Evolutionary conservation across 176 grass and related monocot species (phyloP).

Genomic region (Tuctoria greenei): DNA sequence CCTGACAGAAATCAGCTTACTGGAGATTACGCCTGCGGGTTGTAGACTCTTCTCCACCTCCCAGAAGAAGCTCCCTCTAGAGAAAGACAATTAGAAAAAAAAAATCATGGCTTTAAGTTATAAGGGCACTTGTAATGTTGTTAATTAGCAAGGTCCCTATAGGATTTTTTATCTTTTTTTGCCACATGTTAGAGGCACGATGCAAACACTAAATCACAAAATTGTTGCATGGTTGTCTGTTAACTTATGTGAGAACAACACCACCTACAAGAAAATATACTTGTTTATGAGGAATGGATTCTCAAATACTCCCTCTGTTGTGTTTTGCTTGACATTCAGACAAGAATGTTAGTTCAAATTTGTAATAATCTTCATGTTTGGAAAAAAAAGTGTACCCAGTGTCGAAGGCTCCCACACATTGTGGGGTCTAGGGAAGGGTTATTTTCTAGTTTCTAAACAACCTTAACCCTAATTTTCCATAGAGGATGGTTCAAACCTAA

Average conservation of each 20-base stretch:
- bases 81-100: conserved; percentile 40
- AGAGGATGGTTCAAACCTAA: too few relatives aligned
- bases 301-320: not conserved
- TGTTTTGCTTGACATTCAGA: too few relatives aligned
- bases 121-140: not conserved
- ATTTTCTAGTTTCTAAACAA: too few relatives aligned
- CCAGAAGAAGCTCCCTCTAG: conserved; percentile 80
- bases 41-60: conserved; percentile 70
- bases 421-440: too few relatives aligned
- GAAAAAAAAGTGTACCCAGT: too few relatives aligned
- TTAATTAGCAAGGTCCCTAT: not conserved
- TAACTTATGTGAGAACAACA: not conserved
- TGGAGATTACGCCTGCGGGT: conserved; percentile 58
- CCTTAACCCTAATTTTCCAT: too few relatives aligned
- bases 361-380: not conserved
- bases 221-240: not conserved
- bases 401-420: too few relatives aligned
- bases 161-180: not conserved
- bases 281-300: not conserved
- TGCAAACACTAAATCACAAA: not conserved
- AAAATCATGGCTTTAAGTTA: conserved; percentile 23
- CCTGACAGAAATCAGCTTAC: conserved; percentile 50
- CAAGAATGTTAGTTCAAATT: not conserved
- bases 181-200: not conserved
- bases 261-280: not conserved